A percentile compares a stretch with the other conserved stretches of the same genome.
phyloP scores from a whole-genome alignment of 1,284 basidiomycete genomes.

The Puccinia coronata region DNA sequence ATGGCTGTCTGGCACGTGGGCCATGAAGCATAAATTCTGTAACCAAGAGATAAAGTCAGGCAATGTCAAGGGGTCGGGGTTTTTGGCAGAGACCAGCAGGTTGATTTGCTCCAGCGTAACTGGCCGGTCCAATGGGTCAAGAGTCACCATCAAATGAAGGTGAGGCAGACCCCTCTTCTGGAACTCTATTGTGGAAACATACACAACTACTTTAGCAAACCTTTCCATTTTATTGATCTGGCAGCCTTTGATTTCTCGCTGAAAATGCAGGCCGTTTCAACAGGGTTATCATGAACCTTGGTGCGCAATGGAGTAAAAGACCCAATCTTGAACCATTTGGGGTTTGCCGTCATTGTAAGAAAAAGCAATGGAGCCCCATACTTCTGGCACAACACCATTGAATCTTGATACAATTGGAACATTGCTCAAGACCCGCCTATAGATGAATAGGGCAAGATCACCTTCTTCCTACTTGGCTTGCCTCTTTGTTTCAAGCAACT shows the following conservation, averaged over 20 bases:
- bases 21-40: neutral
- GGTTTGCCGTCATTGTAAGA: constrained; percentile 61
- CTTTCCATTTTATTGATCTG: constrained; percentile 52
- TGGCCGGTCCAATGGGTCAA: neutral
- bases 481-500: constrained; percentile 7
- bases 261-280: constrained; percentile 64
- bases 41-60: neutral
- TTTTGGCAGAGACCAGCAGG: neutral
- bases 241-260: constrained; percentile 58
- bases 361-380: constrained; percentile 60
- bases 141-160: constrained; percentile 57
- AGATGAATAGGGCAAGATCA: constrained; percentile 58
- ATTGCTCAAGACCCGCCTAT: constrained; percentile 59
- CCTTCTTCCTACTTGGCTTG: constrained; percentile 50
- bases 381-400: constrained; percentile 59
- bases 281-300: constrained; percentile 57
- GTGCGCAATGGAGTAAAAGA: constrained; percentile 61
- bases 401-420: constrained; percentile 60
- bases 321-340: constrained; percentile 61
- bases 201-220: constrained; percentile 59
- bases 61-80: neutral
- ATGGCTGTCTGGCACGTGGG: neutral
- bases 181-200: constrained; percentile 64
- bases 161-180: constrained; percentile 65
- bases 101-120: neutral